phyloP scores from a whole-genome alignment of 202 grass and related monocot genomes.

The Schoenoplectus tabernaemontani region DNA sequence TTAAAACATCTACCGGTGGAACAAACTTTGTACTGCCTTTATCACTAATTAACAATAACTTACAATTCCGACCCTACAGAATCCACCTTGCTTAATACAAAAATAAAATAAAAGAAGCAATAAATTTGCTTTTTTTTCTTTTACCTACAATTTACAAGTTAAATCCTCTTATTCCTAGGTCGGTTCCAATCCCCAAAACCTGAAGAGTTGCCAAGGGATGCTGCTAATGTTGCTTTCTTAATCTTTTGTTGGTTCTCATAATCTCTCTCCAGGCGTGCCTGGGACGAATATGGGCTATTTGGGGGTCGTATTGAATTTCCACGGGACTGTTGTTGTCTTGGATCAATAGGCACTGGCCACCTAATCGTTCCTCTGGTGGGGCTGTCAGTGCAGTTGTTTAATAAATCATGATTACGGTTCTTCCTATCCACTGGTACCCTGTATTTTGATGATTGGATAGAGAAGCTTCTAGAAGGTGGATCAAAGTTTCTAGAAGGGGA shows the following conservation, averaged over 20 bases:
- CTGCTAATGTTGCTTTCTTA: slow-evolving; percentile 70
- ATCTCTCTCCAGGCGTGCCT: slow-evolving; percentile 52
- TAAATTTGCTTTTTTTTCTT: slow-evolving; percentile 11
- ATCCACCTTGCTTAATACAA: slow-evolving; percentile 11
- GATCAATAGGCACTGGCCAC: slow-evolving; percentile 57
- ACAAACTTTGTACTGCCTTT: slow-evolving; percentile 6
- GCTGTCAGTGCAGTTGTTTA: slow-evolving; percentile 38
- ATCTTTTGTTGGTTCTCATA: slow-evolving; percentile 84
- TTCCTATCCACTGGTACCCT: slow-evolving; percentile 40
- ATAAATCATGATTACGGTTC: slow-evolving; percentile 46
- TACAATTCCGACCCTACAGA: slow-evolving; percentile 17
- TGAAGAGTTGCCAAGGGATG: slow-evolving; percentile 34
- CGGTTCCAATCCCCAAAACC: slow-evolving; percentile 44
- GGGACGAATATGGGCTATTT: slow-evolving; percentile 33
- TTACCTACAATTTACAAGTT: slow-evolving; percentile 59
- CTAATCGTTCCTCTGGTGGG: slow-evolving; percentile 57
- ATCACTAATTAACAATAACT: slow-evolving; percentile 21
- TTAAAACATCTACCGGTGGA: background rate
- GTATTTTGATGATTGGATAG: slow-evolving; percentile 18
- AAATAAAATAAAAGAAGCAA: slow-evolving; percentile 21
- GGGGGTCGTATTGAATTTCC: slow-evolving; percentile 38
- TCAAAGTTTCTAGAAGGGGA: slow-evolving; percentile 22
- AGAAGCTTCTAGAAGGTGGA: slow-evolving; percentile 19
- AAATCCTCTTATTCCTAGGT: slow-evolving; percentile 79
- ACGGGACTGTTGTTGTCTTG: slow-evolving; percentile 44